A percentile compares a stretch with the other conserved stretches of the same genome.
phyloP scores from a whole-genome alignment of 495 filamentous ascomycete species.

The Trichoderma erinaceum region DNA sequence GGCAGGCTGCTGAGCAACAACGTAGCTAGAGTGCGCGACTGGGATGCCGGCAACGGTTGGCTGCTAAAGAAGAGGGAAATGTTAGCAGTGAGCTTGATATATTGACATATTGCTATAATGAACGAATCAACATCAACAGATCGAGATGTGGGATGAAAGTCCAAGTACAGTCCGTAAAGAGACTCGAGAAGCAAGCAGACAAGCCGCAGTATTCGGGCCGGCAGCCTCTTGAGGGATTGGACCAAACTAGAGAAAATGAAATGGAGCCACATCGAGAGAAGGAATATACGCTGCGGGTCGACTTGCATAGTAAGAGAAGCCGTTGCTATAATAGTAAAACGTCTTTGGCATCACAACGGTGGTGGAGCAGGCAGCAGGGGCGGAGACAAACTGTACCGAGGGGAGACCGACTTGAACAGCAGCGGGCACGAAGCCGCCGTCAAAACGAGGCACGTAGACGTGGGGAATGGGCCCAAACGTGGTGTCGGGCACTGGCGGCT shows the following conservation, averaged over 20 bases:
- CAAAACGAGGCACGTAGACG: conserved; percentile 40
- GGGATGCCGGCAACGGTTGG: conserved; percentile 6
- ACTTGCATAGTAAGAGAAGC: conserved; percentile 18
- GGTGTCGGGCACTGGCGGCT: conserved; percentile 43
- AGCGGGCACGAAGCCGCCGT: conserved; percentile 21
- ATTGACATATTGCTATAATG: background rate
- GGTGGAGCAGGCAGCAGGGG: background rate
- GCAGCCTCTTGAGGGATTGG: no score
- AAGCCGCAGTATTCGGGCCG: background rate
- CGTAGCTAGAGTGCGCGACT: background rate
- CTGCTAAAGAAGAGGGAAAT: conserved; percentile 13
- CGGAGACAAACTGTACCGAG: conserved; percentile 18
- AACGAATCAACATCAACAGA: conserved; percentile 14
- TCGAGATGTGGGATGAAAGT: background rate
- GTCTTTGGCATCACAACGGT: conserved; percentile 17
- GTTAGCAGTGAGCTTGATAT: conserved; percentile 19
- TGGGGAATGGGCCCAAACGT: conserved; percentile 38
- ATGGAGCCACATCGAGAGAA: no score
- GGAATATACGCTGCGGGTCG: background rate
- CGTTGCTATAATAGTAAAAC: conserved; percentile 16
- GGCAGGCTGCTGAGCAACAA: conserved; percentile 16
- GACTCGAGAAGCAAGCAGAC: background rate
- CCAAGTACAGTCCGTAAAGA: background rate
- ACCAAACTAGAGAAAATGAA: background rate
- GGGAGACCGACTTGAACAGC: conserved; percentile 17